These are phyloP conservation scores for Exutisphaerella laricina DNA, from an alignment of 2,329 filamentous ascomycete species.

Conservation along the genomic window DNA sequence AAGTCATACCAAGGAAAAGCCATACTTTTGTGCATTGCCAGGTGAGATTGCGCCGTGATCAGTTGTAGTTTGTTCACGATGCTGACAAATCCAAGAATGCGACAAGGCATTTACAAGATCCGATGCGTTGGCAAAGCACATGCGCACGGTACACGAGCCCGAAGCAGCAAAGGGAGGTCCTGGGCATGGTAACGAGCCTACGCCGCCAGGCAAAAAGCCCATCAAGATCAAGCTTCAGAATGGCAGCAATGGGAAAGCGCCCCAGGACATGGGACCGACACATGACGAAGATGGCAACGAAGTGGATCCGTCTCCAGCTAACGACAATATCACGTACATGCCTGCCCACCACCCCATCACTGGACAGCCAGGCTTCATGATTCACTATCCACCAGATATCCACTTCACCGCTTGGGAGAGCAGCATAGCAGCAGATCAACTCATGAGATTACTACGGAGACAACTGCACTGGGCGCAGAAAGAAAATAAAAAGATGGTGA, in stretches of 20 bases:
- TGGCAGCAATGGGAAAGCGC: conserved; percentile 19
- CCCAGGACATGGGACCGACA: conserved; percentile 22
- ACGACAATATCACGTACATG: conserved; percentile 56
- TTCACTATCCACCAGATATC: conserved; percentile 51
- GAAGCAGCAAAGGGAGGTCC: conserved; percentile 69
- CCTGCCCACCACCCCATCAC: conserved; percentile 56
- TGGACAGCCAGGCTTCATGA: conserved; percentile 42
- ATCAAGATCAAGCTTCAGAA: conserved; percentile 42
- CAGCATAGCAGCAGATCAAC: conserved; percentile 57
- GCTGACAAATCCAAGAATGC: conserved; percentile 61
- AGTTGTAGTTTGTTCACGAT: background rate
- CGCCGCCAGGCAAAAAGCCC: conserved; percentile 41
- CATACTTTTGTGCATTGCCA: conserved; percentile 91
- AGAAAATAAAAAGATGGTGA: conserved; percentile 58
- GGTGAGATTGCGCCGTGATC: conserved; percentile 50
- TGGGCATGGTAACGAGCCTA: conserved; percentile 65
- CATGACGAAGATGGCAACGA: conserved; percentile 30
- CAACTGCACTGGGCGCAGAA: conserved; percentile 68
- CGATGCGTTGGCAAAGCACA: conserved; percentile 93
- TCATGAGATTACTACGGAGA: conserved; percentile 57
- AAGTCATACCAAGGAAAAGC: conserved; percentile 96
- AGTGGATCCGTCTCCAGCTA: conserved; percentile 34
- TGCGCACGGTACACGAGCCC: conserved; percentile 97
- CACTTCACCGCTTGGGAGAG: conserved; percentile 64
- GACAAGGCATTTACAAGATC: conserved; percentile 94